A percentile compares a stretch with the other conserved stretches of the same genome.
These are phyloP conservation scores for Lecanoromycetidae sp. DNA, from an alignment of 2,329 filamentous ascomycete genomes.

Conservation along the genomic window DNA sequence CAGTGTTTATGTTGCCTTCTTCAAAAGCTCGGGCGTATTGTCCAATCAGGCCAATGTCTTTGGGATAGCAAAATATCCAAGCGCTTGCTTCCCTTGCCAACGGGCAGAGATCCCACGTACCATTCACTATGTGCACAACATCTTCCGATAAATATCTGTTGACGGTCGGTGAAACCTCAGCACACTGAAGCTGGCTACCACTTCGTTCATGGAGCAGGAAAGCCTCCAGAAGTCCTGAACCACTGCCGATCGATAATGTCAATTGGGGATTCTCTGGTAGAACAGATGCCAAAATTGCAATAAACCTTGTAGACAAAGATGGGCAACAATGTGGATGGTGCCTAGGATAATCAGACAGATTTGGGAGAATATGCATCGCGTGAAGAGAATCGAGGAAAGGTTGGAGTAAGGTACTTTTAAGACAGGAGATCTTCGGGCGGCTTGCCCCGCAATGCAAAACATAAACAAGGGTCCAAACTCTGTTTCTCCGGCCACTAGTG, in stretches of 20 bases:
- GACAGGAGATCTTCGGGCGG: background rate
- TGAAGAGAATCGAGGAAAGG: background rate
- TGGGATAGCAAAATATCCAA: conserved; percentile 10
- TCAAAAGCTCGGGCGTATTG: conserved; percentile 1
- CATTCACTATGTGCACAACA: conserved; percentile 1
- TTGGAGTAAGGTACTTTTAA: too few relatives aligned
- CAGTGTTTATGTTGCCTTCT: background rate
- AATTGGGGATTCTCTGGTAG: background rate
- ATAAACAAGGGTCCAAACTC: too few relatives aligned
- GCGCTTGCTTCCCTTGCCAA: conserved; percentile 4
- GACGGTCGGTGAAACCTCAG: conserved; percentile 6
- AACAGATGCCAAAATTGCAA: background rate
- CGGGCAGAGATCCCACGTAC: background rate
- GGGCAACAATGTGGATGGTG: conserved; percentile 7
- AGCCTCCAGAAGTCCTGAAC: conserved; percentile 10
- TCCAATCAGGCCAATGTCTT: conserved; percentile 3
- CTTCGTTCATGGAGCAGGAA: conserved; percentile 3
- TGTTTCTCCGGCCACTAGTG: too few relatives aligned
- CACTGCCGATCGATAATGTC: conserved; percentile 10
- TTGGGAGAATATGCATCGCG: background rate
- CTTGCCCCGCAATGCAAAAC: background rate
- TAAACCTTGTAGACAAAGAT: conserved; percentile 4
- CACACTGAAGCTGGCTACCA: background rate
- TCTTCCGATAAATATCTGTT: conserved; percentile 7
- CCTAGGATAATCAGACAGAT: background rate